Conservation (phyloP, 1,139 yeast genomes). For the Lodderomyces parapsilosis region DNA sequence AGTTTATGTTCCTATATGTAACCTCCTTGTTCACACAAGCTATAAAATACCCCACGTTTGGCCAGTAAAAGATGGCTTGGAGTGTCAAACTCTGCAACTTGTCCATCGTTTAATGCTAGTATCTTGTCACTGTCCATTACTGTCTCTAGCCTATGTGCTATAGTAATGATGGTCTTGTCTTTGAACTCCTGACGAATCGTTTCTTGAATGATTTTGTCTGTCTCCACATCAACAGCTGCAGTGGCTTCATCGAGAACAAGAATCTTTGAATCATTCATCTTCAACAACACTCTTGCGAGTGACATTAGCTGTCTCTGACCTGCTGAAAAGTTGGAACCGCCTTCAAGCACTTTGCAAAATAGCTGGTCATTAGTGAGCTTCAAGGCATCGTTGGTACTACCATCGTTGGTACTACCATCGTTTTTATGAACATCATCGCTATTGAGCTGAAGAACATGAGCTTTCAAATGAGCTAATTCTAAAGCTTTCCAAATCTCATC, state of each 20-base stretch:
- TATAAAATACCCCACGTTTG: slow-evolving; percentile 17
- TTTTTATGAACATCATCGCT: slow-evolving; percentile 21
- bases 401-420: slow-evolving; percentile 15
- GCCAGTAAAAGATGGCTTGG: slow-evolving; percentile 33
- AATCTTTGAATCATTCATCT: slow-evolving; percentile 54
- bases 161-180: slow-evolving; percentile 70
- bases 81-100: slow-evolving; percentile 65
- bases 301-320: slow-evolving; percentile 81
- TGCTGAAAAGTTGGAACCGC: slow-evolving; percentile 71
- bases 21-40: slow-evolving; percentile 19
- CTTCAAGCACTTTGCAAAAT: slow-evolving; percentile 53
- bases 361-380: slow-evolving; percentile 20
- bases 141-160: slow-evolving; percentile 82
- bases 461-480: slow-evolving; percentile 51
- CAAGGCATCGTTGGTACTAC: slow-evolving; percentile 15
- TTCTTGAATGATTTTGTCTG: slow-evolving; percentile 72
- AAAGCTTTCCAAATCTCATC: slow-evolving; percentile 56
- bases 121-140: slow-evolving; percentile 78
- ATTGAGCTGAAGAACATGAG: slow-evolving; percentile 30
- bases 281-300: slow-evolving; percentile 67
- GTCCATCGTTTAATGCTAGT: slow-evolving; percentile 66
- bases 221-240: slow-evolving; percentile 80
- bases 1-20: slow-evolving; percentile 6
- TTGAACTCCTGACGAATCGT: slow-evolving; percentile 65
- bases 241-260: slow-evolving; percentile 82